Base-by-base conservation (phyloP, 306 rosid species). In the Alnus rubra region DNA sequence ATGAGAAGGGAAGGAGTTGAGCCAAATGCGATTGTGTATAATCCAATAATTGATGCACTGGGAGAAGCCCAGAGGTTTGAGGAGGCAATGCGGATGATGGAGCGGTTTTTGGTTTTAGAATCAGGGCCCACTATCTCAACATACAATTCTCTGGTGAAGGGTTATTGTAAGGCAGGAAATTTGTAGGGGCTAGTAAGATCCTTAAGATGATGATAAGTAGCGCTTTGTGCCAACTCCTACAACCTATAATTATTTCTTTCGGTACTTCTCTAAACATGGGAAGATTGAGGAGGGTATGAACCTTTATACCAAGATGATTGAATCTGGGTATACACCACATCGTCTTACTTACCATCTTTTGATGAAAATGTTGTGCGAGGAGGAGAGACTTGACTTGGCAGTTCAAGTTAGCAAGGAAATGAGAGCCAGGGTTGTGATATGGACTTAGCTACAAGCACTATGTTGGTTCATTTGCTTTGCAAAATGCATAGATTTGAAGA, bases 241-340 rank as follows among this genome's bases (percentile, higher is more conserved):
- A 81, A 92, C 97, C 35, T 95, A 95, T 87, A 95, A 88, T 84
- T 95, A 92, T 82, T 95, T 89, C 85, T 95, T 91, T 70, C 90
- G 86, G 90, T 85, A 85, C 85, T 95, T 89, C 73, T 92, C 98
- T 19, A 88, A 89, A 83, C 81, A 80, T 64, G 88, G 92, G 64
- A 92, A 91, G 89, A 63, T 95, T 82, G 96, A 92, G 77, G 98
- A 91, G 85, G 92, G 92, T 37, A 91, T 95, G 94, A 90, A 90
- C 79, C 87, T 92, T 45, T 95, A 92, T 83, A 80, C 89, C 82
- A 95, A 92, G 87, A 81, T 95, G 96, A 86, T 88, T 74, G 92
- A 86, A 77, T 91, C 97, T 47, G 98, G 98, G 75, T 71, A 95
- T 84, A 59, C 83, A 69, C 98, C 92, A 0, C 92, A 95, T 83